Conservation (phyloP, 1,284 basidiomycete species). For the Trametes sp. region DNA sequence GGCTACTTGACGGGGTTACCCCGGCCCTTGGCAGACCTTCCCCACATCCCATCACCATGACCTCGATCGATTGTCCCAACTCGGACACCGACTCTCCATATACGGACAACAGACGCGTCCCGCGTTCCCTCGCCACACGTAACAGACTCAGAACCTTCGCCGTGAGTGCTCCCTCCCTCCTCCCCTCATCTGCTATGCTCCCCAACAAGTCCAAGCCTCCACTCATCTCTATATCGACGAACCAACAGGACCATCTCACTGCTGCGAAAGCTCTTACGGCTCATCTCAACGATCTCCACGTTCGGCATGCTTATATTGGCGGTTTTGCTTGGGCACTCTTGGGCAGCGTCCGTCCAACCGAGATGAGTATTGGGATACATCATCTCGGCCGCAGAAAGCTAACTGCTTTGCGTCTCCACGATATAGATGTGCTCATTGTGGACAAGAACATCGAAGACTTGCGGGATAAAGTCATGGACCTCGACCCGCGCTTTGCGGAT, state of each 20-base stretch:
- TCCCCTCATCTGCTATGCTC: neutral
- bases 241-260: slow-evolving; percentile 33
- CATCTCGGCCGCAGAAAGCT: neutral
- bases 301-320: slow-evolving; percentile 44
- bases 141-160: too few species aligned
- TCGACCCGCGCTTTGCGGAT: slow-evolving; percentile 38
- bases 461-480: slow-evolving; percentile 33
- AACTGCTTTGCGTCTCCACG: slow-evolving; percentile 28
- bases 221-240: slow-evolving; percentile 32
- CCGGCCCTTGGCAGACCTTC: too few species aligned
- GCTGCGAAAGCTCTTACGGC: slow-evolving; percentile 38
- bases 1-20: slow-evolving; percentile 38
- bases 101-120: neutral
- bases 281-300: slow-evolving; percentile 33
- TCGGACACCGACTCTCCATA: neutral
- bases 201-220: slow-evolving; percentile 11
- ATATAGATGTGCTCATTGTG: slow-evolving; percentile 47
- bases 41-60: neutral
- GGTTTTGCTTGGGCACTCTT: slow-evolving; percentile 46
- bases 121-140: neutral
- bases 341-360: slow-evolving; percentile 41
- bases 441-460: slow-evolving; percentile 32
- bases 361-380: slow-evolving; percentile 33
- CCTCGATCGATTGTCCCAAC: neutral
- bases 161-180: neutral